Evolutionary conservation across 2,329 filamentous ascomycete genomes (phyloP).

Genomic region (Penicillium decumbens): DNA sequence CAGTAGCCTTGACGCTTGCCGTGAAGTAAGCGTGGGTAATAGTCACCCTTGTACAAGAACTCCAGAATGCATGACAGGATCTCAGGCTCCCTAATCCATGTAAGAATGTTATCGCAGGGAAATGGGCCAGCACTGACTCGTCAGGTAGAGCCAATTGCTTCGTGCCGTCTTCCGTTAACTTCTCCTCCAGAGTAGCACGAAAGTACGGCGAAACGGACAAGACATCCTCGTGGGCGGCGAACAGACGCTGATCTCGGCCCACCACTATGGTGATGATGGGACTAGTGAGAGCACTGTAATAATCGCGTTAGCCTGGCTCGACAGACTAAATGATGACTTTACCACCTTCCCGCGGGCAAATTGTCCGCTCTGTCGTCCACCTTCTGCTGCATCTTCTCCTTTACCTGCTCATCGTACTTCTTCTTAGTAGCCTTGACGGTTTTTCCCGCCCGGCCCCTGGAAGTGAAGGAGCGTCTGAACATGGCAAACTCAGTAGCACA

Average conservation of each 20-base stretch:
- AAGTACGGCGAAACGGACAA: constrained; percentile 83
- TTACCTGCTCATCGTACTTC: constrained; percentile 70
- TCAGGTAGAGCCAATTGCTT: constrained; percentile 74
- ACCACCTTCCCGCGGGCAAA: constrained; percentile 50
- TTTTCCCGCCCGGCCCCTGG: constrained; percentile 84
- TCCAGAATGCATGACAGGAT: constrained; percentile 91
- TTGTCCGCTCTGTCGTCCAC: constrained; percentile 68
- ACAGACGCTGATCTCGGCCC: constrained; percentile 78
- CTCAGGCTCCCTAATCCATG: constrained; percentile 68
- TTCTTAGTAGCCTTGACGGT: constrained; percentile 72
- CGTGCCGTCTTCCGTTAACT: constrained; percentile 65
- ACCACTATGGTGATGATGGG: constrained; percentile 85
- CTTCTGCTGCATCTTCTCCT: constrained; percentile 83
- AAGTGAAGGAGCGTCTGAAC: constrained; percentile 89
- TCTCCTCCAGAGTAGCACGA: constrained; percentile 63
- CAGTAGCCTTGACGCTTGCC: constrained; percentile 82
- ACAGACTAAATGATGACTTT: background rate
- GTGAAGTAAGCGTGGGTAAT: constrained; percentile 82
- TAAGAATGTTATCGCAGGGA: background rate
- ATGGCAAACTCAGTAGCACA: constrained; percentile 49
- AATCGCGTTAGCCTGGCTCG: constrained; percentile 12
- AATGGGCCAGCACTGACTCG: constrained; percentile 38
- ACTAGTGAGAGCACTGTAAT: constrained; percentile 50
- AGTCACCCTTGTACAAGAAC: constrained; percentile 96
- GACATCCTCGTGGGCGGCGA: constrained; percentile 92